phyloP scores from a whole-genome alignment of 345 rosid species.

The Eucalyptus rudis region DNA sequence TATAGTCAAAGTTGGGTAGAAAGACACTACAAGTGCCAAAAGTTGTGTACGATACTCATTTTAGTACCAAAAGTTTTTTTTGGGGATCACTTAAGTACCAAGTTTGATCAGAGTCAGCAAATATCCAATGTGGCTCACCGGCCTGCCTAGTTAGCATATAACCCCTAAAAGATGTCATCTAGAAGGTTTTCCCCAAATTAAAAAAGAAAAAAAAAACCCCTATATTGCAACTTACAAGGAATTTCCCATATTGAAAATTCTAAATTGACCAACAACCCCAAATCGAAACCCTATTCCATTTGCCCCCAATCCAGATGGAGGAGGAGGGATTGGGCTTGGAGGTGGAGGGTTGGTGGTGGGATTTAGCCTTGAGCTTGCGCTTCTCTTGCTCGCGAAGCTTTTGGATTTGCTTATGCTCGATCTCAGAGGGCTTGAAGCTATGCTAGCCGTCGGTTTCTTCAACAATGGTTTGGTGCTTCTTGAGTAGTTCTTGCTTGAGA shows the following conservation, averaged over 20 bases:
- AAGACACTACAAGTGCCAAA: not conserved
- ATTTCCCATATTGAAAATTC: not conserved
- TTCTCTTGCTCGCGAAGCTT: not conserved
- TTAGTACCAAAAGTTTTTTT: too few species aligned
- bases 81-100: not conserved
- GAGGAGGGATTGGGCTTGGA: not conserved
- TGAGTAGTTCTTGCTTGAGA: not conserved
- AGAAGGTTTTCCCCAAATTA: not conserved
- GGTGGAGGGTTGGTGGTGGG: not conserved
- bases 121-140: not conserved
- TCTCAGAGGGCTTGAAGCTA: not conserved
- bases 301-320: not conserved
- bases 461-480: not conserved
- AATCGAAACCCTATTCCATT: not conserved
- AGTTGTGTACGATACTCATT: not conserved
- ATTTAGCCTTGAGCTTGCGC: not conserved
- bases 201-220: too few species aligned
- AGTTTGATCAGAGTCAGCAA: accelerated
- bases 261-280: not conserved
- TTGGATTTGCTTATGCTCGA: not conserved
- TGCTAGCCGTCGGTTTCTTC: not conserved
- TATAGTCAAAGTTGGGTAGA: not conserved
- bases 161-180: not conserved
- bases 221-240: not conserved
- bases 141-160: not conserved